phyloP scores from a whole-genome alignment of 1,284 basidiomycete species.

The Ustilago bromivora region DNA sequence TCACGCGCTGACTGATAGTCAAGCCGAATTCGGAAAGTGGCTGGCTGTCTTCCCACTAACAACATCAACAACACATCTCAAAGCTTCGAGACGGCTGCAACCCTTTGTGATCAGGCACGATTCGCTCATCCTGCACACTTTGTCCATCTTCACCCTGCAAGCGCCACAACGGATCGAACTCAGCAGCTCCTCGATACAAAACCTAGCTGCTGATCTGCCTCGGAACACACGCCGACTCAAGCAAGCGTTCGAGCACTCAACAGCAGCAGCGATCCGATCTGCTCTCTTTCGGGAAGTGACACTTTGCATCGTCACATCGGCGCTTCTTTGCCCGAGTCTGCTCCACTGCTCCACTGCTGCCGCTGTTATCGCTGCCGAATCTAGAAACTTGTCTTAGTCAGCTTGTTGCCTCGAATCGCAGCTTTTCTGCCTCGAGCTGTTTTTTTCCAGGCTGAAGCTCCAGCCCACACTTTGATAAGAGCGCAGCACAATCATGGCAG shows the following conservation, averaged over 20 bases:
- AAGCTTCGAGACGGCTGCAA: slow-evolving; percentile 8
- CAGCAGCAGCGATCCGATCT: not conserved
- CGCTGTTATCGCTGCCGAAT: not conserved
- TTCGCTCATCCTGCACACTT: not conserved
- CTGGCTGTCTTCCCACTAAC: slow-evolving; percentile 2
- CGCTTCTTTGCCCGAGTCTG: not conserved
- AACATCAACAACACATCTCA: not conserved
- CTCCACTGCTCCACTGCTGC: not conserved
- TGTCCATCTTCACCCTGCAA: not conserved
- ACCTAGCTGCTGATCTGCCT: slow-evolving; percentile 5
- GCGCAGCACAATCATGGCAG: slow-evolving; percentile 11
- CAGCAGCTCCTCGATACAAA: not conserved
- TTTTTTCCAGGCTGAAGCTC: not conserved
- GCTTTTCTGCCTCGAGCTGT: too few relatives aligned
- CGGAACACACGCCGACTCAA: not conserved
- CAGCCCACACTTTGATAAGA: not conserved
- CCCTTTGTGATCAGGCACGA: slow-evolving; percentile 13
- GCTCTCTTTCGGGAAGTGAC: not conserved
- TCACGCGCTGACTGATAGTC: slow-evolving; percentile 38
- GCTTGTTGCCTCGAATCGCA: not conserved
- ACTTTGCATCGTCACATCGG: not conserved
- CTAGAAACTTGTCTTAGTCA: slow-evolving; percentile 4
- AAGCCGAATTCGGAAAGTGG: slow-evolving; percentile 8
- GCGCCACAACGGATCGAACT: not conserved
- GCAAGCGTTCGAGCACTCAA: not conserved